These are phyloP conservation scores for Podospora pseudocomata DNA, from an alignment of 495 filamentous ascomycete genomes.

Conservation along the genomic window DNA sequence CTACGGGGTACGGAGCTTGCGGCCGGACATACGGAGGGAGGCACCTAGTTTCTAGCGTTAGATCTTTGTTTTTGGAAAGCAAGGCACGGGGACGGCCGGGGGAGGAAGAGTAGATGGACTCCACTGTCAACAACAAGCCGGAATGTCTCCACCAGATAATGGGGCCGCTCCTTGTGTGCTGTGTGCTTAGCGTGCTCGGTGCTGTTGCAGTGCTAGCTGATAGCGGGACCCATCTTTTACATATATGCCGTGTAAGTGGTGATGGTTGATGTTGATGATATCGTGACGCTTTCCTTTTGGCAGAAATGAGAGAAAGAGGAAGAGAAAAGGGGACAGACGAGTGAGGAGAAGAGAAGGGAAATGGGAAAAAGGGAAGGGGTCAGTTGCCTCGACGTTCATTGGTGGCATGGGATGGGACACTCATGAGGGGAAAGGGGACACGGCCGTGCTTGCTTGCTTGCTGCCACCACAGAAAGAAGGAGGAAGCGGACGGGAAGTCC, in stretches of 20 bases:
- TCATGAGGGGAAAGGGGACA: background rate
- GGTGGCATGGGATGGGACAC: background rate
- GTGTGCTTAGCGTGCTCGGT: background rate
- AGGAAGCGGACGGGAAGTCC: background rate
- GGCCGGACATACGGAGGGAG: background rate
- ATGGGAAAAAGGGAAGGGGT: background rate
- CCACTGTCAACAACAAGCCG: conserved; percentile 5
- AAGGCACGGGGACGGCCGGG: background rate
- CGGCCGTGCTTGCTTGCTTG: background rate
- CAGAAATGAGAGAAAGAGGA: background rate
- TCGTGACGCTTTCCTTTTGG: too few relatives aligned
- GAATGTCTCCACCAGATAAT: conserved; percentile 6
- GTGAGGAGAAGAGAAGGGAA: background rate
- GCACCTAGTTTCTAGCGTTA: background rate
- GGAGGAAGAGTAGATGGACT: background rate
- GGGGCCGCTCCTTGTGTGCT: background rate
- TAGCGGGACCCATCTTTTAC: background rate
- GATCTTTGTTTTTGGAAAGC: background rate
- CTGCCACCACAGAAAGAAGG: background rate
- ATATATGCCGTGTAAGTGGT: conserved; percentile 1
- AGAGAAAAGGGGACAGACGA: background rate
- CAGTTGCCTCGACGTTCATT: background rate
- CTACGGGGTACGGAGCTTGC: too few relatives aligned
- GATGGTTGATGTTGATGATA: conserved; percentile 3
- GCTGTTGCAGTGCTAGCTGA: background rate